Percentiles rank a stretch among this genome's conserved stretches.
phyloP scores from a whole-genome alignment of 148 eudicot species.

The Rhododendron vialii region DNA sequence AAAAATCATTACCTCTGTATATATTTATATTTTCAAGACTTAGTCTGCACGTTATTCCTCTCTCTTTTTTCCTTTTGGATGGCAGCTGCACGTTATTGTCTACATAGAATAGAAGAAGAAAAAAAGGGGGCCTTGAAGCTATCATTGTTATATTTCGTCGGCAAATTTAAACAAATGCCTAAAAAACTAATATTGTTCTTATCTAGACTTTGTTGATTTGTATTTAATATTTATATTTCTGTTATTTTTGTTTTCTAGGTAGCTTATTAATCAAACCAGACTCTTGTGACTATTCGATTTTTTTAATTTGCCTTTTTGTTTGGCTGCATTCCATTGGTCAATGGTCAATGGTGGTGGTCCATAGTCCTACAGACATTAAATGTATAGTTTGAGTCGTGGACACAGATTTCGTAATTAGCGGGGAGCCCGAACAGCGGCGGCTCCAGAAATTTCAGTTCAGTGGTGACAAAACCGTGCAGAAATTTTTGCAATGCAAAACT shows the following conservation, averaged over 20 bases:
- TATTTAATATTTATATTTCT: background rate
- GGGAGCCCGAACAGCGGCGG: background rate
- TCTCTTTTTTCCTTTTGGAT: background rate
- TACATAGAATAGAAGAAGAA: background rate
- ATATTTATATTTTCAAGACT: background rate
- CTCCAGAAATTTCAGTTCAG: too few relatives aligned
- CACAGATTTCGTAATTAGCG: background rate
- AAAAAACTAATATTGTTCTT: slow-evolving; percentile 6
- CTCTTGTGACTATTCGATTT: background rate
- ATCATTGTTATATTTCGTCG: slow-evolving; percentile 7
- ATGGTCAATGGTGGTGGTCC: slow-evolving; percentile 9
- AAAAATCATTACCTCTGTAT: background rate
- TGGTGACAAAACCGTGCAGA: too few relatives aligned
- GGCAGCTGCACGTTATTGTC: background rate
- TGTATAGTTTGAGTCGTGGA: background rate
- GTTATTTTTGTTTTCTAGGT: background rate
- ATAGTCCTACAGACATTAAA: background rate
- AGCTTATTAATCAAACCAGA: slow-evolving; percentile 3
- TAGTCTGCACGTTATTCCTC: background rate
- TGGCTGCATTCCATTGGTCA: slow-evolving; percentile 2
- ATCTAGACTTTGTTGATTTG: background rate
- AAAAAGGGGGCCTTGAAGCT: background rate
- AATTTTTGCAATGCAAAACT: too few relatives aligned
- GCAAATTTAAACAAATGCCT: slow-evolving; percentile 5
- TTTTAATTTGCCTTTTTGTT: background rate